Evolutionary conservation across 305 asterid species (phyloP).

Genomic region (Andrographis paniculata): DNA sequence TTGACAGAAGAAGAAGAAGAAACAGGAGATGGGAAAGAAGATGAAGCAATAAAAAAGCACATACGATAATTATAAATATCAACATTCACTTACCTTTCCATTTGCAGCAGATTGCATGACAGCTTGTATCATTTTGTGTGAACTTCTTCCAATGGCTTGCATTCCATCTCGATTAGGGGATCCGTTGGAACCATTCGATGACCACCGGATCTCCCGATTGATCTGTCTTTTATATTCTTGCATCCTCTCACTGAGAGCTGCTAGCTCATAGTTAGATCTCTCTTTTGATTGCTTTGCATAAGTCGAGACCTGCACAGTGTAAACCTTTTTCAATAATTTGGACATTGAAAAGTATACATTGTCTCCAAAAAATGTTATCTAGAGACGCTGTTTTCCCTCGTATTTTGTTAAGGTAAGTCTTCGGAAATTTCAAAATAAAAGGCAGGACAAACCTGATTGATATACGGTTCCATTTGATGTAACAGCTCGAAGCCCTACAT

Average conservation of each 20-base stretch:
- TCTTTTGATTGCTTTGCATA: constrained; percentile 97
- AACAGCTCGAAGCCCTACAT: constrained; percentile 91
- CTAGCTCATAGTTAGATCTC: constrained; percentile 92
- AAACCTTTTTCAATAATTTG: background rate
- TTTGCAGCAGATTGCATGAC: constrained; percentile 97
- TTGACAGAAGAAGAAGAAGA: constrained; percentile 8
- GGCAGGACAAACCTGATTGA: constrained; percentile 66
- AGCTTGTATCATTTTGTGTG: constrained; percentile 98
- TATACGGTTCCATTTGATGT: constrained; percentile 99
- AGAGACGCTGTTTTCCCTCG: too few relatives aligned
- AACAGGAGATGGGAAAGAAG: constrained; percentile 14
- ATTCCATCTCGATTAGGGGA: constrained; percentile 98
- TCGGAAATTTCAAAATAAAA: constrained; percentile 16
- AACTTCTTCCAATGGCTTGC: constrained; percentile 94
- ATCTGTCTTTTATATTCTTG: constrained; percentile 92
- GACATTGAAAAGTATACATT: too few relatives aligned
- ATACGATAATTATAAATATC: too few relatives aligned
- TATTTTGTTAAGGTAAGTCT: too few relatives aligned
- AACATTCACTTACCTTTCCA: constrained; percentile 71
- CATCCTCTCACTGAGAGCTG: constrained; percentile 97
- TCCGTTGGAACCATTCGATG: constrained; percentile 76
- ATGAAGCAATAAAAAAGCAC: background rate
- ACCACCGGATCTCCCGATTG: constrained; percentile 88
- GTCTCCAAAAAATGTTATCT: background rate
- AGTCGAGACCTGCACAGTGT: constrained; percentile 64